Conservation (phyloP, 306 rosid species). For the Lathyrus aphaca region DNA sequence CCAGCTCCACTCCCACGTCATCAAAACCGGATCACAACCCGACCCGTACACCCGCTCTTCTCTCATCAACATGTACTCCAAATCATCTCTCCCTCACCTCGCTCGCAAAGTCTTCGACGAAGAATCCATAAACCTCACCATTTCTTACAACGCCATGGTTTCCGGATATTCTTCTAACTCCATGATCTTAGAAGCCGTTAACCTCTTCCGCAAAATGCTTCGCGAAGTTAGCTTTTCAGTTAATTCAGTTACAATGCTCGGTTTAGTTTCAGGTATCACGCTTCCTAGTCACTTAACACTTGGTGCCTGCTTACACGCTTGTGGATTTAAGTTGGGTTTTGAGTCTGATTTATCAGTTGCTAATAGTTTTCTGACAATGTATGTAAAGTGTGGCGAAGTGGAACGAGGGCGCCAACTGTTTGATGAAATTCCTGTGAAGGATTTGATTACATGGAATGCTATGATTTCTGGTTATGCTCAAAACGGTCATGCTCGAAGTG, state of each 20-base stretch:
- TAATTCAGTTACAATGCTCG: slow-evolving; percentile 70
- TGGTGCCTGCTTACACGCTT: slow-evolving; percentile 64
- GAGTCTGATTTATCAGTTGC: slow-evolving; percentile 53
- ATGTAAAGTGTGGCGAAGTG: slow-evolving; percentile 69
- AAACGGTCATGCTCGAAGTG: slow-evolving; percentile 66
- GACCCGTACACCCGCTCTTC: slow-evolving; percentile 83
- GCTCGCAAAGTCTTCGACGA: slow-evolving; percentile 85
- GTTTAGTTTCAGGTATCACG: slow-evolving; percentile 63
- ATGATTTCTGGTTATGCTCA: slow-evolving; percentile 90
- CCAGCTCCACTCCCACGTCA: slow-evolving; percentile 71
- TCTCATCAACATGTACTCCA: slow-evolving; percentile 67
- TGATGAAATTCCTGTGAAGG: slow-evolving; percentile 60
- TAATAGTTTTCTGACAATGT: slow-evolving; percentile 81
- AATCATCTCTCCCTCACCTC: slow-evolving; percentile 31
- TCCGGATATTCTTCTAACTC: slow-evolving; percentile 66
- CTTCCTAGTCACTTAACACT: slow-evolving; percentile 47
- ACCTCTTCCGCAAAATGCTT: slow-evolving; percentile 58
- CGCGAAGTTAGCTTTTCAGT: slow-evolving; percentile 43
- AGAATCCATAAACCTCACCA: slow-evolving; percentile 43
- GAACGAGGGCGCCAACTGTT: slow-evolving; percentile 57
- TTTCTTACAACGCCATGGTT: slow-evolving; percentile 76
- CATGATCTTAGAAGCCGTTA: slow-evolving; percentile 48
- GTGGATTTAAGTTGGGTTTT: slow-evolving; percentile 55
- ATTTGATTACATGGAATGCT: slow-evolving; percentile 90
- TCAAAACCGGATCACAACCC: slow-evolving; percentile 66